Percentiles rank a stretch among this genome's conserved stretches.
phyloP scores from a whole-genome alignment of 805 yeast genomes.

The Metschnikowia gelsemii region DNA sequence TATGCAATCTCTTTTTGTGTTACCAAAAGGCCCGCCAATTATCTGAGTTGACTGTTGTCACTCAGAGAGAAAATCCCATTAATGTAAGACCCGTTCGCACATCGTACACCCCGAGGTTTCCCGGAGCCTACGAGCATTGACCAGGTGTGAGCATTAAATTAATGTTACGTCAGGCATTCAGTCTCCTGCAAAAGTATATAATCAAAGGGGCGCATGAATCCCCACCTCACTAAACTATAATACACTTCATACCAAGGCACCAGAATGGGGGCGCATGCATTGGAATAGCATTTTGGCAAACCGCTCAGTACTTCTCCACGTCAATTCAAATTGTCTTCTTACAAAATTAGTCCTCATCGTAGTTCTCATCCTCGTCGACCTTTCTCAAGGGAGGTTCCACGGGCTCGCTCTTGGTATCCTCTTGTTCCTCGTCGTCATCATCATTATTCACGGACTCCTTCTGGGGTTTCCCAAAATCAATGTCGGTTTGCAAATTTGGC shows the following conservation, averaged over 20 bases:
- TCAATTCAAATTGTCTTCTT: constrained; percentile 1
- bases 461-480: constrained; percentile 9
- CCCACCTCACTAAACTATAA: too few relatives aligned
- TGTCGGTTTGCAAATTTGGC: constrained; percentile 24
- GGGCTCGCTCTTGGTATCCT: constrained; percentile 26
- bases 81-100: not conserved
- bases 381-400: constrained; percentile 47
- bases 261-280: too few relatives aligned
- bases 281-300: too few relatives aligned
- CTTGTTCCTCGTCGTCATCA: constrained; percentile 33
- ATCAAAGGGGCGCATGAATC: too few relatives aligned
- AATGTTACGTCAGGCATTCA: constrained; percentile 1
- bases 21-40: constrained; percentile 32
- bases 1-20: constrained; percentile 30
- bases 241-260: too few relatives aligned
- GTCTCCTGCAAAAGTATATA: constrained; percentile 6
- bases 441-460: constrained; percentile 19
- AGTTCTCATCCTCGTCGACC: constrained; percentile 47
- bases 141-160: too few relatives aligned
- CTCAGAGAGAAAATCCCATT: not conserved
- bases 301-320: too few relatives aligned
- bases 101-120: constrained; percentile 5
- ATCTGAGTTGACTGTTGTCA: constrained; percentile 27
- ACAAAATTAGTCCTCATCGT: constrained; percentile 38
- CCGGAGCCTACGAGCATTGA: constrained; percentile 14